These are phyloP conservation scores for Lithohypha guttulata DNA, from an alignment of 2,329 filamentous ascomycete genomes.

Conservation along the genomic window DNA sequence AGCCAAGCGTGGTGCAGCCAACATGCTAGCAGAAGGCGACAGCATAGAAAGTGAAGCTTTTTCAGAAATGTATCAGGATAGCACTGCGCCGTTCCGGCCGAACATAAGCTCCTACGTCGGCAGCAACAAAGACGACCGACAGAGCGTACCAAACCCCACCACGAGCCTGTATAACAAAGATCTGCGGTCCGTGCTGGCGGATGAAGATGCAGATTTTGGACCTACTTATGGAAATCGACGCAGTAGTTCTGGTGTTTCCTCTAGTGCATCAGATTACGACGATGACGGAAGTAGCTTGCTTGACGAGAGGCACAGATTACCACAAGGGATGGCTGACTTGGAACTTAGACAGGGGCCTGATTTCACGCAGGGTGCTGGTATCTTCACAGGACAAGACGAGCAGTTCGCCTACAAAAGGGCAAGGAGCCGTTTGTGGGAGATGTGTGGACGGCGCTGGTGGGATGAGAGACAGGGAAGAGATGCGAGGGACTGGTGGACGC, in stretches of 20 bases:
- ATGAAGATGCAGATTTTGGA: slow-evolving; percentile 26
- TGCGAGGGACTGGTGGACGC: slow-evolving; percentile 56
- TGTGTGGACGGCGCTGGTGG: slow-evolving; percentile 66
- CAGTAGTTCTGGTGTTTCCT: slow-evolving; percentile 14
- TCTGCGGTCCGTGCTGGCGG: slow-evolving; percentile 23
- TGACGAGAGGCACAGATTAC: slow-evolving; percentile 4
- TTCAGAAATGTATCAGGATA: slow-evolving; percentile 68
- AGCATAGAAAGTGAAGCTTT: slow-evolving; percentile 55
- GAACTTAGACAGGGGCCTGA: slow-evolving; percentile 33
- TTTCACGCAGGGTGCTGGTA: slow-evolving; percentile 52
- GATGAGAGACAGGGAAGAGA: slow-evolving; percentile 42
- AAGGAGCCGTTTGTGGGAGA: slow-evolving; percentile 68
- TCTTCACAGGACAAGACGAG: slow-evolving; percentile 72
- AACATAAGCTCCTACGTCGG: slow-evolving; percentile 58
- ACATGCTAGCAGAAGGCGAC: slow-evolving; percentile 31
- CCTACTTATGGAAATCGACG: slow-evolving; percentile 25
- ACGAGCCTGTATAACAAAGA: slow-evolving; percentile 10
- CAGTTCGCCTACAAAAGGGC: slow-evolving; percentile 71
- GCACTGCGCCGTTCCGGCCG: slow-evolving; percentile 64
- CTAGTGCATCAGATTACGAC: slow-evolving; percentile 14
- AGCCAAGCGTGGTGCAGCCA: slow-evolving; percentile 15
- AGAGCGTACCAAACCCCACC: slow-evolving; percentile 13
- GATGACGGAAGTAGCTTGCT: slow-evolving; percentile 11
- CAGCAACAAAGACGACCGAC: slow-evolving; percentile 24
- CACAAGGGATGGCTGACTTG: slow-evolving; percentile 8